Base-by-base conservation (phyloP, 306 rosid genomes). In the Vicia faba region DNA sequence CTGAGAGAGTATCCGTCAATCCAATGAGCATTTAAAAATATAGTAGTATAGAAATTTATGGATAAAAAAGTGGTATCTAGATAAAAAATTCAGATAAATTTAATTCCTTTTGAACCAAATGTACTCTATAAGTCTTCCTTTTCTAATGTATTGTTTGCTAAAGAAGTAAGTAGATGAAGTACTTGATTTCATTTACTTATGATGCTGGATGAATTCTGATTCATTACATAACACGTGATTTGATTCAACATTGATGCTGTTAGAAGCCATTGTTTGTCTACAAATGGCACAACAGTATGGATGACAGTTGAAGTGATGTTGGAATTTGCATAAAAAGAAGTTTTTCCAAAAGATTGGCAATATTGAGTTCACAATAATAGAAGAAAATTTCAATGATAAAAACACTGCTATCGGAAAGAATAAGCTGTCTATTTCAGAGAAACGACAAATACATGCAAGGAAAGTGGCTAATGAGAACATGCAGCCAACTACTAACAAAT, bases 231-330 rank as follows among this genome's bases (percentile, higher is more conserved):
- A 7, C 57, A 19, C 6, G 48, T 44, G 40, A 48, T 57, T 45
- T 61, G 57, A 68, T 49, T 70, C 61, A 55, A 26, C 63, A 58
- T 43, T 39, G 56, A 18, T 51, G 50, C 35, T 72, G 65, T 60
- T 43, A 19, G 72, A 75, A 54, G 56, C 59, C 39, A 20, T 45
- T 67, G 72, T 28, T 70, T 40, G 14, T 60, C 66, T 66, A 43
- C 28, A 44, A 43, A 56, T 61, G 68, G 61, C 50, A 69, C 39
- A 16, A 38, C 18, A 33, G 66, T 57, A 4, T 60, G 56, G n/a
- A 58, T 45, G 72, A 60, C 29, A 66, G 61, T 46, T 35, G 66
- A 44, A 53, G 57, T 66, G 40, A 39, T 4, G 1, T 41, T 41
- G 72, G 43, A 61, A 54, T 51, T 73, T 50, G n/a, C 60, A 48